Evolutionary conservation across 148 eudicot genomes (phyloP).

Genomic region (Mesembryanthemum crystallinum): DNA sequence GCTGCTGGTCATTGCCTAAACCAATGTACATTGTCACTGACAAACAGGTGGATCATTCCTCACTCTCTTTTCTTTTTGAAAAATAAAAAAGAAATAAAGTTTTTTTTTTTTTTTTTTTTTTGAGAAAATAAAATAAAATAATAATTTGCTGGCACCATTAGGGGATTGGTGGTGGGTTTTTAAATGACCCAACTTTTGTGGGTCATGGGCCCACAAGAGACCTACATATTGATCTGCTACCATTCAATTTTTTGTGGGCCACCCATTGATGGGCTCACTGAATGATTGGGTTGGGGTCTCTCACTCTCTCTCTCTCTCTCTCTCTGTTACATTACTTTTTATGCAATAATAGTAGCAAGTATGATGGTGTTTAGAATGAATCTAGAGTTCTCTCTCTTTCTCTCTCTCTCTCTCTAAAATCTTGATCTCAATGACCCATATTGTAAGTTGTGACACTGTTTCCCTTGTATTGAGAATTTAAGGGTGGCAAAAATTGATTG

Average conservation of each 20-base stretch:
- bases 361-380: slow-evolving; percentile 5
- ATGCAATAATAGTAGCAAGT: background rate
- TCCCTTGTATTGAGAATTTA: background rate
- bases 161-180: slow-evolving; percentile 30
- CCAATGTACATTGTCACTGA: slow-evolving; percentile 55
- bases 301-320: slow-evolving; percentile 21
- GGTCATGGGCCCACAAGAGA: slow-evolving; percentile 29
- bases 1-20: slow-evolving; percentile 44
- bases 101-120: background rate
- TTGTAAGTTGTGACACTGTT: slow-evolving; percentile 1
- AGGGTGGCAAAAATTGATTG: background rate
- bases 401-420: too few relatives aligned
- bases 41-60: slow-evolving; percentile 69
- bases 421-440: background rate
- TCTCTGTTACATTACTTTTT: background rate
- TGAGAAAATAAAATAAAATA: background rate
- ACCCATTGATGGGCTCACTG: slow-evolving; percentile 37
- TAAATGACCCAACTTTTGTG: slow-evolving; percentile 19
- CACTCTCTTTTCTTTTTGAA: slow-evolving; percentile 10
- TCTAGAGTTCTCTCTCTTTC: background rate
- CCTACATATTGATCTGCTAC: slow-evolving; percentile 23
- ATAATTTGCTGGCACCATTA: slow-evolving; percentile 28
- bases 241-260: slow-evolving; percentile 37
- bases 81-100: too few relatives aligned
- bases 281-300: slow-evolving; percentile 49